Base-by-base conservation (phyloP, 108 stramenopile species). In the Pinguiococcus pyrenoidosus region DNA sequence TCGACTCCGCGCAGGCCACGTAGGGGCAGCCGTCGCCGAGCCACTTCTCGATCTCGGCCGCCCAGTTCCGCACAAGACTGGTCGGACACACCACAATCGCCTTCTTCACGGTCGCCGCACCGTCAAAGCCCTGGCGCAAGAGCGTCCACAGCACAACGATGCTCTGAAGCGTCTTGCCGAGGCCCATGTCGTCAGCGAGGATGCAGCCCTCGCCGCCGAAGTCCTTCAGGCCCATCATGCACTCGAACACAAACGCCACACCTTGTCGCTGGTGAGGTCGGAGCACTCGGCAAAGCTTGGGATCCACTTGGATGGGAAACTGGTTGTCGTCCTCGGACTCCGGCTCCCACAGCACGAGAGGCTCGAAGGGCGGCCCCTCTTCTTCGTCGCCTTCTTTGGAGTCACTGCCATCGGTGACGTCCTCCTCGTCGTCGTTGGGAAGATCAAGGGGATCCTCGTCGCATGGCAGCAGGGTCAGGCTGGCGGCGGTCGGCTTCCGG, bases 261-360 rank as follows among this genome's bases (percentile, higher is more conserved):
- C 96, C 96, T 56, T 94, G 92, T 37, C 96, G 73, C 66, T 92
- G 94, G 74, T 98, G 96, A 16, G 92, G 92, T 44, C 96, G 78
- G 13, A 98, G 65, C 76, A 83, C 90, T 59, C 91, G 89, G 63
- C 87, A 87, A 29, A 97, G 65, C 18, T 88, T 62, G 5, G 78
- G 77, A 33, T 89, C 89, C 14, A 94, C 96, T 54, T 72, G 80
- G 13, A 85, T 81, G 38, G 3, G 0, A 4, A 5, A 17, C n/a
- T 40, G 16, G 28, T 41, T 33, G 22, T 35, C 53, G 20, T 51
- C 49, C 37, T 56, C 37, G 20, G 24, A 40, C 6, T 40, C 39
- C 16, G 41, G 25, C 45, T 56, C 43, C 68, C 68, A 69, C 13
- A 69, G 33, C 26, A 69, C 33, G 29, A 69, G 38, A 13, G 68